Evolutionary conservation across 2,329 filamentous ascomycete species (phyloP).

Genomic region (Cytospora chrysosperma): DNA sequence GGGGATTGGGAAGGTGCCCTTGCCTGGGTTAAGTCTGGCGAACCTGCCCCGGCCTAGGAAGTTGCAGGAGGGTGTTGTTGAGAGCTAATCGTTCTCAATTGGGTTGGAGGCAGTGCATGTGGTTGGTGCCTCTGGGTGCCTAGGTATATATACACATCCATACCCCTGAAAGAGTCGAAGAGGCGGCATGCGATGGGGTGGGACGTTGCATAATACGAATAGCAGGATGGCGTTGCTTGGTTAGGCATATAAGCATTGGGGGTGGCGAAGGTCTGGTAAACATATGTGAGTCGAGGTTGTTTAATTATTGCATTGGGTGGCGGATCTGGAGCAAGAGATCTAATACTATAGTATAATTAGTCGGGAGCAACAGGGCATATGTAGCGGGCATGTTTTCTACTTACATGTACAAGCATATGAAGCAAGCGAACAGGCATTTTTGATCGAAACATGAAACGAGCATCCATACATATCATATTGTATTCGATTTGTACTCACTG

Average conservation of each 20-base stretch:
- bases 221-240: background rate
- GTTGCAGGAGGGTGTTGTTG: background rate
- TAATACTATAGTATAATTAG: background rate
- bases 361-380: background rate
- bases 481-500: no score
- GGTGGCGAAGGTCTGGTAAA: background rate
- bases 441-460: background rate
- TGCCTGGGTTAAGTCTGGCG: conserved; percentile 12
- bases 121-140: no score
- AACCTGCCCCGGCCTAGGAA: conserved; percentile 11
- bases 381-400: background rate
- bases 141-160: no score
- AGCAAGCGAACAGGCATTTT: background rate
- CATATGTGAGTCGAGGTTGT: background rate
- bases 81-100: background rate
- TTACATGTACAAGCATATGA: background rate
- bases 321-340: background rate
- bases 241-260: background rate
- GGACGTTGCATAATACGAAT: background rate
- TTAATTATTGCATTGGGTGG: conserved; percentile 3
- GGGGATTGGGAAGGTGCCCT: background rate
- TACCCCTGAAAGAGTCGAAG: no score
- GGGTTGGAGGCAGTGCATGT: no score
- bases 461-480: no score
- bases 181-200: background rate